Base-by-base conservation (phyloP, 805 yeast species). In the Saccharomycopsis selenospora region DNA sequence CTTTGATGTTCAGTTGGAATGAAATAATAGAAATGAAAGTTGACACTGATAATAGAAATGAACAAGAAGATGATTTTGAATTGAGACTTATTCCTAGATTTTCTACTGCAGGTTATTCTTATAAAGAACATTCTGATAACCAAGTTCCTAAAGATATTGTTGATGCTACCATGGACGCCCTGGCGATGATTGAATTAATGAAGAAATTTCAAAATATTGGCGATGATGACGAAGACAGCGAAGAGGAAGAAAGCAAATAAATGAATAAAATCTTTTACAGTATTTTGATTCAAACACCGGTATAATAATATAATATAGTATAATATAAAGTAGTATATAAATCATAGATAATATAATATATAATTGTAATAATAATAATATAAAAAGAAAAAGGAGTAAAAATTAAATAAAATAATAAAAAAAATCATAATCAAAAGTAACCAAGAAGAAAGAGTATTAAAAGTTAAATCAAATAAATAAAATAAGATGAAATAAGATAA, bases 121-220 rank as follows among this genome's bases (percentile, higher is more conserved):
- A 79, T 0, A 86, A 84, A 55, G 95, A 87, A 44, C 91, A 87
- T 60, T 78, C 95, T 2, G 95, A 91, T 57, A 87, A 82, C 61
- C 90, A 86, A 59, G 96, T 93, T 2, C 99, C 99, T 0, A 72
- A 76, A 46, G 99, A 93, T 59, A 79, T 93, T 18, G 84, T 93
- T 3, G 93, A 88, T 61, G 96, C 96, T 2, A 72, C 85, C 28
- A 58, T 79, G 56, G 80, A 84, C 56, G 75, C 90, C 0, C 70
- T 73, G 18, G 75, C 83, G 0, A 82, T 88, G 75, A 80, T 77
- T 10, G 89, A 83, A 45, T 65, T 85, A 54, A 79, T 85, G 0
- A 70, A 70, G 50, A 71, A 78, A 49, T 83, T 88, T 88, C 61
- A 65, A 33, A 45, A 57, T 24, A 46, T 48, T 4, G 36, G 26